These are phyloP conservation scores for Stagonosporopsis tanaceti DNA, from an alignment of 2,329 filamentous ascomycete species.

Conservation along the genomic window DNA sequence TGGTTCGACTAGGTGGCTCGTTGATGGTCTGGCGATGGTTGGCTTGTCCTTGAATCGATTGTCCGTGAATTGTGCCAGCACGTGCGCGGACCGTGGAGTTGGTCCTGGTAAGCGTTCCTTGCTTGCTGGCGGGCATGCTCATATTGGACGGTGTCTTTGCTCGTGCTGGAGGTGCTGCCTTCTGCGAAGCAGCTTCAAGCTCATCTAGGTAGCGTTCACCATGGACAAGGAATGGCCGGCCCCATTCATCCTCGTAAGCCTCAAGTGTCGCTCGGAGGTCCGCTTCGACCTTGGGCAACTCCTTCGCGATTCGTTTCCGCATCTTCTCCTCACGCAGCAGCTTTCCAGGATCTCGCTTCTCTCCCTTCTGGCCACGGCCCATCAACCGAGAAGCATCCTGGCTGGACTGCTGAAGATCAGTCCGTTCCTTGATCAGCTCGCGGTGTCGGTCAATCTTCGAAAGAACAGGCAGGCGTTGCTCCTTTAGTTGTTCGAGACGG, in stretches of 20 bases:
- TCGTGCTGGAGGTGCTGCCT: conserved; percentile 67
- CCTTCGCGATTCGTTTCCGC: conserved; percentile 95
- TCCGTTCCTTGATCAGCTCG: conserved; percentile 81
- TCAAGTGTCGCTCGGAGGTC: conserved; percentile 83
- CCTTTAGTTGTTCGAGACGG: conserved; percentile 79
- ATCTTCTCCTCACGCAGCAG: conserved; percentile 96
- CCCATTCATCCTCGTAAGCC: conserved; percentile 92
- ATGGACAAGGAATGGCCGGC: conserved; percentile 89
- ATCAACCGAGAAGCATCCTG: conserved; percentile 95
- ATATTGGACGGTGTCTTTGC: conserved; percentile 76
- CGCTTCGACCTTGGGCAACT: conserved; percentile 86
- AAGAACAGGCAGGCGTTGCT: conserved; percentile 86
- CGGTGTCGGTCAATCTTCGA: conserved; percentile 84
- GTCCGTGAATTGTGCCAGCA: conserved; percentile 51
- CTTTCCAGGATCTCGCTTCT: conserved; percentile 93
- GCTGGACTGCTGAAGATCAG: conserved; percentile 87
- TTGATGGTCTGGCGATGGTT: conserved; percentile 25
- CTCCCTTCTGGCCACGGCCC: conserved; percentile 89
- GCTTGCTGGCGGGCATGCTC: conserved; percentile 39
- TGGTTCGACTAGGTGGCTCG: conserved; percentile 43
- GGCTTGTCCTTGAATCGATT: conserved; percentile 48
- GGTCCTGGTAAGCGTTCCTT: conserved; percentile 40
- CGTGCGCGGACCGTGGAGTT: conserved; percentile 35
- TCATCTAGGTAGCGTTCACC: conserved; percentile 90
- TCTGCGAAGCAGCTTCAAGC: conserved; percentile 70